Conservation (phyloP, 2,329 filamentous ascomycete species). For the Phialophora verrucosa region DNA sequence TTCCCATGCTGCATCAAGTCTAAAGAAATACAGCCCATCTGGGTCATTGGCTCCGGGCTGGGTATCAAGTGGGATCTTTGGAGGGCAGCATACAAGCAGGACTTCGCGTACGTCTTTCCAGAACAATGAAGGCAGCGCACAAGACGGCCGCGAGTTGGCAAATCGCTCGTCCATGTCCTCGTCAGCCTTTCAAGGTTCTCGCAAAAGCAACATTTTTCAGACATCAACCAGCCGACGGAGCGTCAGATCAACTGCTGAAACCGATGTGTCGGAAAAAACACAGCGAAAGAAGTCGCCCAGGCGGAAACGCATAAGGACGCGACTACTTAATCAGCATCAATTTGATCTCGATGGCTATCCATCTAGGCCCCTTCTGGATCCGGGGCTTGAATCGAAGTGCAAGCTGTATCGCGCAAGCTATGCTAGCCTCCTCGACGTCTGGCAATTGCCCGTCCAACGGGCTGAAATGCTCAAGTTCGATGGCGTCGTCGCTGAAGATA, state of each 20-base stretch:
- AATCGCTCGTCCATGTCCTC: conserved; percentile 28
- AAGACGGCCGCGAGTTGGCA: conserved; percentile 29
- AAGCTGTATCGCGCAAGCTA: conserved; percentile 62
- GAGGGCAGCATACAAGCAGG: conserved; percentile 23
- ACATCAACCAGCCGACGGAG: conserved; percentile 35
- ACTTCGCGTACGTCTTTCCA: conserved; percentile 28
- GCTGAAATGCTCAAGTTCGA: conserved; percentile 66
- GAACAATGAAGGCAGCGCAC: conserved; percentile 26
- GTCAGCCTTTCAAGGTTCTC: conserved; percentile 19
- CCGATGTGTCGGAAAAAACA: conserved; percentile 36
- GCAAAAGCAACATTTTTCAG: conserved; percentile 25
- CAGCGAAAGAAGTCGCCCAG: conserved; percentile 38
- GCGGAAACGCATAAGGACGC: conserved; percentile 52
- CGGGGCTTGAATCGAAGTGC: conserved; percentile 55
- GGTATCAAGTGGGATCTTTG: conserved; percentile 32
- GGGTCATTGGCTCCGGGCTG: conserved; percentile 33
- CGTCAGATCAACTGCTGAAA: conserved; percentile 47
- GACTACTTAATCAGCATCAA: conserved; percentile 61
- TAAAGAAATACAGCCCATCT: conserved; percentile 38
- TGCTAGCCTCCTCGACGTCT: conserved; percentile 63
- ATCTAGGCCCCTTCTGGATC: conserved; percentile 57
- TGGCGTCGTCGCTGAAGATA: conserved; percentile 37
- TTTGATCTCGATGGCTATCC: conserved; percentile 56
- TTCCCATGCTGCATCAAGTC: conserved; percentile 25
- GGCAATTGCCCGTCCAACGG: conserved; percentile 61